phyloP scores from a whole-genome alignment of 257 asterid genomes.

The Solanum tarapatanum region DNA sequence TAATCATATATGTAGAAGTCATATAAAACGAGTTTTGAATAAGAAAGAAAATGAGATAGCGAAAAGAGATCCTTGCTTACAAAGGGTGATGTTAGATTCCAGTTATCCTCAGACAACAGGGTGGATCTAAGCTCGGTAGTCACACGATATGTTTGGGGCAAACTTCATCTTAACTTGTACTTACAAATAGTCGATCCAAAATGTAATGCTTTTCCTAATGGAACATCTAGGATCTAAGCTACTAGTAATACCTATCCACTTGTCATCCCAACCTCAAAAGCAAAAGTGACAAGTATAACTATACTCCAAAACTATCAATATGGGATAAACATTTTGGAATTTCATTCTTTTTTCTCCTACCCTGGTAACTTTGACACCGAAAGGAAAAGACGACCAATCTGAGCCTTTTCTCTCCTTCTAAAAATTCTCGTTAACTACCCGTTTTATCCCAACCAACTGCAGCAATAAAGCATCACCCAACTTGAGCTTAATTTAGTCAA shows the following conservation, averaged over 20 bases:
- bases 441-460: background rate
- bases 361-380: background rate
- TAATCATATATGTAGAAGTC: background rate
- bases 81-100: background rate
- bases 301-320: background rate
- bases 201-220: background rate
- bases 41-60: background rate
- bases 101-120: background rate
- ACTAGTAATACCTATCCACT: background rate
- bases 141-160: background rate
- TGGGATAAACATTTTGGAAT: background rate
- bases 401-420: background rate
- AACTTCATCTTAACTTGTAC: background rate
- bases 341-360: background rate
- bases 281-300: background rate
- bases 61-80: background rate
- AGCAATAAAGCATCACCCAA: background rate
- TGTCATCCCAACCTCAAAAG: background rate
- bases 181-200: background rate
- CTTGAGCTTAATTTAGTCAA: background rate
- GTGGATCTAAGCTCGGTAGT: background rate
- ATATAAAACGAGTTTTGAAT: background rate
- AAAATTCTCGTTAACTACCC: background rate
- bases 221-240: background rate
- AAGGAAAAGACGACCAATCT: background rate